Evolutionary conservation across 2,329 filamentous ascomycete genomes (phyloP).

Genomic region (Sclerotinia minor): DNA sequence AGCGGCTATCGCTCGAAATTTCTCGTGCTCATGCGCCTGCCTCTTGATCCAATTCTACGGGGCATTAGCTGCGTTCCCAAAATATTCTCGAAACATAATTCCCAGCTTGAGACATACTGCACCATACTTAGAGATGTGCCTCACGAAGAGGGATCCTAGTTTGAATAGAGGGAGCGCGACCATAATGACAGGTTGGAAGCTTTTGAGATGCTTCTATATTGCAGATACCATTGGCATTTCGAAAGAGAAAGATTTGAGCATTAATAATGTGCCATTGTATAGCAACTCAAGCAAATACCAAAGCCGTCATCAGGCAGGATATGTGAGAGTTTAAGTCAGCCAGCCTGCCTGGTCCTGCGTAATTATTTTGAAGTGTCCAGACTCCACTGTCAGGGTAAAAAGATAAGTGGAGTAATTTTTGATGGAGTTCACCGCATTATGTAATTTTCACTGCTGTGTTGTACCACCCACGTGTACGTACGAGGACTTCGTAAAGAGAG

Average conservation of each 20-base stretch:
- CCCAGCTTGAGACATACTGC: conserved; percentile 51
- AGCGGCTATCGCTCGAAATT: conserved; percentile 61
- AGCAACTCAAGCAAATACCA: background rate
- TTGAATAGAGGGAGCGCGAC: conserved; percentile 68
- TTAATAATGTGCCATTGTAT: background rate
- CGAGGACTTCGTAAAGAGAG: background rate
- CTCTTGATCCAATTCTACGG: conserved; percentile 63
- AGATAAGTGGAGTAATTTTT: no score
- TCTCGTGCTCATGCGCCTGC: conserved; percentile 64
- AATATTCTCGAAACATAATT: background rate
- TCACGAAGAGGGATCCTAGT: conserved; percentile 62
- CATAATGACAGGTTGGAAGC: conserved; percentile 46
- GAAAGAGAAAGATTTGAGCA: background rate
- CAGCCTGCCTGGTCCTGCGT: background rate
- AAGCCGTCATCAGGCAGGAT: background rate
- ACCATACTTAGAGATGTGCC: conserved; percentile 68
- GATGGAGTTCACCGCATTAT: no score
- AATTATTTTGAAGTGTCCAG: background rate
- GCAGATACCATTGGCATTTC: background rate
- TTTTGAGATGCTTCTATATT: background rate
- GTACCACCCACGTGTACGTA: background rate
- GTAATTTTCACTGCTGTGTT: no score
- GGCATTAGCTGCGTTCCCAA: conserved; percentile 26
- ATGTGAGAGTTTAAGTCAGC: background rate
- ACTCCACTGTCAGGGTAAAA: no score